phyloP scores from a whole-genome alignment of 2,329 filamentous ascomycete species.

The Setomelanomma holmii region DNA sequence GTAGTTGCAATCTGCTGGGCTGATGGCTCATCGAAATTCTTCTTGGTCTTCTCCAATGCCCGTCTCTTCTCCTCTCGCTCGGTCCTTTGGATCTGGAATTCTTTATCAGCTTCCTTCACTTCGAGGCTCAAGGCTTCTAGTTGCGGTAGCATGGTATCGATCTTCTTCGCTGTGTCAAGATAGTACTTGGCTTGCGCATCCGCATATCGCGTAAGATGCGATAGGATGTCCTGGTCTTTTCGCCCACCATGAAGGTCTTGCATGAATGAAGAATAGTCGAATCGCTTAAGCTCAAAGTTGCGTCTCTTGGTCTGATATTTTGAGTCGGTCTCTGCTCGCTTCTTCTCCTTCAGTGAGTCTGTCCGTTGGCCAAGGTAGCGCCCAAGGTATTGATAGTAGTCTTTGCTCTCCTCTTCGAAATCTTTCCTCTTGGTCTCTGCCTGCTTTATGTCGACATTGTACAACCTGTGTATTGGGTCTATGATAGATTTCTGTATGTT shows the following conservation, averaged over 20 bases:
- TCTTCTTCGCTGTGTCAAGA: constrained; percentile 80
- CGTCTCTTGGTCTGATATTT: constrained; percentile 95
- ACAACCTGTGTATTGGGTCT: constrained; percentile 88
- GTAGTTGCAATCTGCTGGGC: constrained; percentile 27
- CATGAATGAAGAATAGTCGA: constrained; percentile 99
- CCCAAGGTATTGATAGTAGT: constrained; percentile 95
- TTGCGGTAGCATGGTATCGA: constrained; percentile 86
- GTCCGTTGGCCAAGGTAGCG: constrained; percentile 95
- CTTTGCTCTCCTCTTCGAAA: constrained; percentile 98
- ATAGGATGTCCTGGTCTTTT: constrained; percentile 96
- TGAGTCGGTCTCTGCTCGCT: constrained; percentile 89
- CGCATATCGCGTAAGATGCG: constrained; percentile 91
- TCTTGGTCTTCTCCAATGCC: constrained; percentile 85
- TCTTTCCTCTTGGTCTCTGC: constrained; percentile 96
- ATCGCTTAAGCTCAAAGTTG: constrained; percentile 95
- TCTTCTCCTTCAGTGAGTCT: constrained; percentile 97
- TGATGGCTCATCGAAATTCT: constrained; percentile 43
- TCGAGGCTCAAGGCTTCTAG: constrained; percentile 87
- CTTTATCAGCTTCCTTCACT: constrained; percentile 93
- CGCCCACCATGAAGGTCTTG: constrained; percentile 98
- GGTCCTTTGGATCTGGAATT: constrained; percentile 93
- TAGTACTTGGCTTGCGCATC: constrained; percentile 88
- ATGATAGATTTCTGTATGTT: constrained; percentile 94
- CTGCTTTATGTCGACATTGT: constrained; percentile 96
- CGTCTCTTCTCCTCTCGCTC: constrained; percentile 95